A percentile compares a stretch with the other conserved stretches of the same genome.
These are phyloP conservation scores for Suillus decipiens DNA, from an alignment of 768 basidiomycete genomes.

Conservation along the genomic window DNA sequence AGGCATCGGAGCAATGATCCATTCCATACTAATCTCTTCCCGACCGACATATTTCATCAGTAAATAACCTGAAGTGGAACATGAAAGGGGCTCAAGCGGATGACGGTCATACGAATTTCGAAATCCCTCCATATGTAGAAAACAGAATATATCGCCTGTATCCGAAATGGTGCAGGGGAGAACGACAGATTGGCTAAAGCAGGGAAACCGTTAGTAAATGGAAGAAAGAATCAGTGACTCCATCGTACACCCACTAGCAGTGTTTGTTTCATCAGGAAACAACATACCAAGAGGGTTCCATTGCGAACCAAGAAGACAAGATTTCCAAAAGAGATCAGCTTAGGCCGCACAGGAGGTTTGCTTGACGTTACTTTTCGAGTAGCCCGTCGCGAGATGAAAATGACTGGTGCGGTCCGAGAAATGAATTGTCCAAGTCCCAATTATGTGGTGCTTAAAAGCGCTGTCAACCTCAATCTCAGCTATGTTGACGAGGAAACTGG, in stretches of 20 bases:
- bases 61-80: too few species aligned
- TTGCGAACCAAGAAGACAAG: background rate
- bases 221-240: background rate
- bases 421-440: too few species aligned
- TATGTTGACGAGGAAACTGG: background rate
- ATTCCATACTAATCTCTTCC: too few species aligned
- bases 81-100: too few species aligned
- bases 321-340: background rate
- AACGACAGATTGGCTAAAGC: background rate
- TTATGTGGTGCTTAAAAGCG: too few species aligned
- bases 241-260: background rate
- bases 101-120: too few species aligned
- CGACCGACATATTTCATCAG: too few species aligned
- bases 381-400: background rate
- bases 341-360: too few species aligned
- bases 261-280: background rate
- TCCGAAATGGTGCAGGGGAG: background rate
- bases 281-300: background rate
- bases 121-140: too few species aligned
- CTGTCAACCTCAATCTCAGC: background rate
- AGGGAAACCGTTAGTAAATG: background rate
- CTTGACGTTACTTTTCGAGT: background rate
- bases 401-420: background rate
- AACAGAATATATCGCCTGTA: too few species aligned
- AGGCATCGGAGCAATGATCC: too few species aligned